Evolutionary conservation across 208 protist genomes (phyloP).

Genomic region (Acanthamoeba divionensis): DNA sequence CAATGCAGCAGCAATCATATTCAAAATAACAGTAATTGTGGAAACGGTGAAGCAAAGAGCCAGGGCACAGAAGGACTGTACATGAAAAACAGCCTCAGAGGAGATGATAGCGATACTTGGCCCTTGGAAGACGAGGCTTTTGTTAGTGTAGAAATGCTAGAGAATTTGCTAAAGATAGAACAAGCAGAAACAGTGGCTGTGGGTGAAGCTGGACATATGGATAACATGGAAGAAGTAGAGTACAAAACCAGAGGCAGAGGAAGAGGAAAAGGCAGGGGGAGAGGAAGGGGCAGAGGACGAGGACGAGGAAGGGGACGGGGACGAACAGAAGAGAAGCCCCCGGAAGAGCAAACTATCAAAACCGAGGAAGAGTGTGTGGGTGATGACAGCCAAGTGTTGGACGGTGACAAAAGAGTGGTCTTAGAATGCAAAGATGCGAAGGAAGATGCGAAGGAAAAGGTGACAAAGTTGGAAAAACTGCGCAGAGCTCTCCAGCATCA

Average conservation of each 20-base stretch:
- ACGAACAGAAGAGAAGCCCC: no score
- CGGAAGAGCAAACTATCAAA: background rate
- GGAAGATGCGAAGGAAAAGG: background rate
- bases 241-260: background rate
- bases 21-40: background rate
- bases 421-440: background rate
- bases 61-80: background rate
- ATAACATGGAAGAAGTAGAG: background rate
- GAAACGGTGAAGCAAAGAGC: background rate
- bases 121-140: background rate
- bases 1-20: background rate
- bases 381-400: background rate
- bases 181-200: background rate
- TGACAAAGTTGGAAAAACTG: constrained; percentile 5
- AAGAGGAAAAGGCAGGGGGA: background rate
- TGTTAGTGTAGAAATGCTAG: background rate
- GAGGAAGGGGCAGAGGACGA: background rate
- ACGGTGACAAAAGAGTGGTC: no score
- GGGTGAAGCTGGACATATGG: background rate
- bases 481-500: background rate
- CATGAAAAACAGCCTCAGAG: background rate
- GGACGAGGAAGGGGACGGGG: no score
- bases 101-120: background rate
- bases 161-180: background rate
- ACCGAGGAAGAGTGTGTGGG: background rate